Percentiles rank a stretch among this genome's conserved stretches.
phyloP scores from a whole-genome alignment of 2,329 filamentous ascomycete species.

The Cladophialophora immunda region DNA sequence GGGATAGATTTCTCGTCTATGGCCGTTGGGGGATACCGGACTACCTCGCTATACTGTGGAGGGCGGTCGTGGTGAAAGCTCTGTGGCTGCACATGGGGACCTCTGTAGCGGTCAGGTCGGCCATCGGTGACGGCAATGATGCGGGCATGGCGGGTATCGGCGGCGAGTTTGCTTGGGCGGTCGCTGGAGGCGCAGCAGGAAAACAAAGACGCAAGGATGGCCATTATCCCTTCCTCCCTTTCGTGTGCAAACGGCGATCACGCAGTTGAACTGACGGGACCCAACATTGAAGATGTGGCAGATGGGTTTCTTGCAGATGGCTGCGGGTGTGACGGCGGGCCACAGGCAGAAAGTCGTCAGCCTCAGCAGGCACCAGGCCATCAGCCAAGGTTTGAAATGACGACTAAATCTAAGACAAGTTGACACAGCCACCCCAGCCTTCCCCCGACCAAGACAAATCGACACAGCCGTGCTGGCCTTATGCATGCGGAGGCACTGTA shows the following conservation, averaged over 20 bases:
- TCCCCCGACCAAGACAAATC: too few relatives aligned
- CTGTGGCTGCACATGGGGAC: slow-evolving; percentile 16
- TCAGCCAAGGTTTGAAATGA: neutral
- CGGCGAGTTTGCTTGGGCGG: slow-evolving; percentile 26
- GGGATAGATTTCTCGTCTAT: slow-evolving; percentile 32
- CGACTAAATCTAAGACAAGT: neutral
- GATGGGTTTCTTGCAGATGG: neutral
- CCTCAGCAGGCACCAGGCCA: too few relatives aligned
- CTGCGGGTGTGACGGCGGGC: neutral
- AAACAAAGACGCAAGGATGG: slow-evolving; percentile 19
- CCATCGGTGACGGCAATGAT: slow-evolving; percentile 27
- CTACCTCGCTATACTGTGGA: slow-evolving; percentile 32
- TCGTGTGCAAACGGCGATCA: neutral
- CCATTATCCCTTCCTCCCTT: neutral
- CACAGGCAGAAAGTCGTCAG: neutral
- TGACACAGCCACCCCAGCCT: neutral
- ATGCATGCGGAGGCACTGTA: neutral
- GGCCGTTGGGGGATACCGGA: slow-evolving; percentile 14
- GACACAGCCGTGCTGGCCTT: neutral
- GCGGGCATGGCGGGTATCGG: slow-evolving; percentile 33
- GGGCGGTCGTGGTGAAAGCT: slow-evolving; percentile 24
- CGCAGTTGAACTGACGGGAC: neutral
- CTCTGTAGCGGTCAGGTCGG: neutral
- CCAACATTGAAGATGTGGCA: neutral
- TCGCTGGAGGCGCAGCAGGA: slow-evolving; percentile 27